Evolutionary conservation across 2,329 filamentous ascomycete species (phyloP), one percentile per base, ranked within the genome.

Genomic region (Trichophyton schoenleinii): DNA sequence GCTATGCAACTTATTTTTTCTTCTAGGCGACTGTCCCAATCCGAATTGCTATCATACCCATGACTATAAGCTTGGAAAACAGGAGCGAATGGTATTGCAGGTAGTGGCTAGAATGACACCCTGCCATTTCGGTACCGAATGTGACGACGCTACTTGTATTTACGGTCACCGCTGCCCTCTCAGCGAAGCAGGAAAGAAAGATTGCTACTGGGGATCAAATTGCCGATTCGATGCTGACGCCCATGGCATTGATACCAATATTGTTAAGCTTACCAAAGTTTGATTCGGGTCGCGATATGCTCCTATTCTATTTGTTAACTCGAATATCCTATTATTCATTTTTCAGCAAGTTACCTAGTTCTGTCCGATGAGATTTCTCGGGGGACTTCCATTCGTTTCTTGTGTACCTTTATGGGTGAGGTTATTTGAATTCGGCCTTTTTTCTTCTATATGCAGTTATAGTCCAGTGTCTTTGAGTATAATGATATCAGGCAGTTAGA

Each of bases 161-260:
- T 85, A 85, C 67, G 83, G 83, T 22, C 83, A 86, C 70, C 78
- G 80, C 41, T 86, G 83, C 67, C 81, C 82, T 18, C 81, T 81
- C 63, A 77, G 75, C 38, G 73, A 77, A 62, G 75, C 77, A 31
- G 80, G 80, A 42, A 77, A 73, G 58, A 80, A 79, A 68, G 77
- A 75, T 18, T 86, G 83, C 68, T 79, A 81, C 66, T 83, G 82
- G 71, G 80, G 80, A 13, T 77, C 80, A 5, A 75, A 74, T 59
- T 86, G 83, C 74, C 79, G 82, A 38, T 86, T 86, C 67, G 76
- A 79, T 41, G 69, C 71, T 15, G 78, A 80, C 62, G 76, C 84
- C 63, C 83, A 86, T 68, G 79, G 79, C 13, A 78, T 85, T 65
- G 83, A 85, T 69, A 78, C 74, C 42, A 78, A 73, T 63, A 75